Percentiles rank a stretch among this genome's conserved stretches.
Evolutionary conservation across 805 yeast genomes (phyloP).

Genomic region (Pichia cabralensis): DNA sequence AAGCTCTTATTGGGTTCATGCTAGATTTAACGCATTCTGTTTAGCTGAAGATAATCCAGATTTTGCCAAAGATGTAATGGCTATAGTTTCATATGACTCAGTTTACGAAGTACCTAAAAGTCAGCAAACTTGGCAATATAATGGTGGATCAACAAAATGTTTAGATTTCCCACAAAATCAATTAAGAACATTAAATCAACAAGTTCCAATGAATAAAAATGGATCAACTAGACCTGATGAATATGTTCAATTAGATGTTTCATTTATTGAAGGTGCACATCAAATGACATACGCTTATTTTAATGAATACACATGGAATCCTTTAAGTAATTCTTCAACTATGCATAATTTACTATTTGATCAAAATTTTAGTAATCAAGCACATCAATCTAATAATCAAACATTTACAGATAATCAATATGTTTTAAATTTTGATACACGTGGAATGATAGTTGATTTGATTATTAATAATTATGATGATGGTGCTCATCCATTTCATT

Average conservation of each 20-base stretch:
- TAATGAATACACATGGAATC: constrained; percentile 12
- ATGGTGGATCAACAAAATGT: constrained; percentile 13
- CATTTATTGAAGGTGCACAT: constrained; percentile 10
- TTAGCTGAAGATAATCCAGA: constrained; percentile 11
- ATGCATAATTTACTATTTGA: constrained; percentile 78
- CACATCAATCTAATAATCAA: constrained; percentile 38
- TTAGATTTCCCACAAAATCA: constrained; percentile 11
- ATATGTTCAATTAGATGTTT: constrained; percentile 9
- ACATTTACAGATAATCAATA: constrained; percentile 32
- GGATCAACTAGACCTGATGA: constrained; percentile 11
- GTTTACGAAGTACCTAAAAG: constrained; percentile 36
- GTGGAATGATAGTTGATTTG: constrained; percentile 57
- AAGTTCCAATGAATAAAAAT: constrained; percentile 8
- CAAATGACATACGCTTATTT: constrained; percentile 12
- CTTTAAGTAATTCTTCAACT: constrained; percentile 63
- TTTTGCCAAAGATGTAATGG: constrained; percentile 13
- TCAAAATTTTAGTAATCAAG: constrained; percentile 36
- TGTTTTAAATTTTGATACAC: constrained; percentile 61
- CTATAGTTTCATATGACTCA: constrained; percentile 10
- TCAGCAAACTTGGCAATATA: constrained; percentile 29
- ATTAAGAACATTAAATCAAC: constrained; percentile 10
- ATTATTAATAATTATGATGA: constrained; percentile 72
- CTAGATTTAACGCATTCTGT: constrained; percentile 15
- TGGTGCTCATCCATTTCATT: constrained; percentile 89
- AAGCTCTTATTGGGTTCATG: constrained; percentile 10